phyloP scores from a whole-genome alignment of 768 basidiomycete species.

The Piloderma croceum region DNA sequence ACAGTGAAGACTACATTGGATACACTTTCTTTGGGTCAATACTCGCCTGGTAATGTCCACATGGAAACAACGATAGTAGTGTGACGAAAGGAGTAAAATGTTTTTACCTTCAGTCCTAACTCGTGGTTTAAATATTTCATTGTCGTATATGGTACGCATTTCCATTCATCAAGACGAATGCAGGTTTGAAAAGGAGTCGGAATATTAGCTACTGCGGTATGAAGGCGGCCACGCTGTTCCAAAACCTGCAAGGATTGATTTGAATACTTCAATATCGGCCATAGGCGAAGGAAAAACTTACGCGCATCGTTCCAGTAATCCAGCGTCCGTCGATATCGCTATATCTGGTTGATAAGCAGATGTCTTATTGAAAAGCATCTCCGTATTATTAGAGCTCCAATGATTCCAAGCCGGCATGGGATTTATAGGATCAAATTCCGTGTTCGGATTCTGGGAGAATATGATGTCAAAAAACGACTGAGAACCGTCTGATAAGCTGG shows the following conservation, averaged over 20 bases:
- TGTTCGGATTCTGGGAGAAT: conserved; percentile 12
- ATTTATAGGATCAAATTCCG: conserved; percentile 12
- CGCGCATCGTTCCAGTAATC: conserved; percentile 6
- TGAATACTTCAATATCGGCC: not conserved
- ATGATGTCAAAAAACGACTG: conserved; percentile 26
- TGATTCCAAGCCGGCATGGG: conserved; percentile 16
- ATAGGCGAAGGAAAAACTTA: not conserved
- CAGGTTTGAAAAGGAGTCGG: too few relatives aligned
- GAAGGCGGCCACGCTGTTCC: conserved; percentile 2
- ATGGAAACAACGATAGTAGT: too few relatives aligned
- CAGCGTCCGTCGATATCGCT: conserved; percentile 3
- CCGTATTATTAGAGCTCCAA: not conserved
- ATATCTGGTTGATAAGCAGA: conserved; percentile 1
- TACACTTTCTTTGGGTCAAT: too few relatives aligned
- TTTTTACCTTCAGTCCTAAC: too few relatives aligned
- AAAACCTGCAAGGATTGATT: not conserved
- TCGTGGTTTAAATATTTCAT: too few relatives aligned
- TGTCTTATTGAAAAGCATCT: conserved; percentile 10
- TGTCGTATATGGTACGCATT: too few relatives aligned
- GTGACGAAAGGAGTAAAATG: too few relatives aligned
- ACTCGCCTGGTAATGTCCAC: too few relatives aligned
- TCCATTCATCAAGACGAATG: too few relatives aligned
- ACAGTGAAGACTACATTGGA: too few relatives aligned
- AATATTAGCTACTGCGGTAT: conserved; percentile 3
- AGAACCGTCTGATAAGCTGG: conserved; percentile 17